phyloP scores from a whole-genome alignment of 1,284 basidiomycete genomes.

The Moesziomyces sp. region DNA sequence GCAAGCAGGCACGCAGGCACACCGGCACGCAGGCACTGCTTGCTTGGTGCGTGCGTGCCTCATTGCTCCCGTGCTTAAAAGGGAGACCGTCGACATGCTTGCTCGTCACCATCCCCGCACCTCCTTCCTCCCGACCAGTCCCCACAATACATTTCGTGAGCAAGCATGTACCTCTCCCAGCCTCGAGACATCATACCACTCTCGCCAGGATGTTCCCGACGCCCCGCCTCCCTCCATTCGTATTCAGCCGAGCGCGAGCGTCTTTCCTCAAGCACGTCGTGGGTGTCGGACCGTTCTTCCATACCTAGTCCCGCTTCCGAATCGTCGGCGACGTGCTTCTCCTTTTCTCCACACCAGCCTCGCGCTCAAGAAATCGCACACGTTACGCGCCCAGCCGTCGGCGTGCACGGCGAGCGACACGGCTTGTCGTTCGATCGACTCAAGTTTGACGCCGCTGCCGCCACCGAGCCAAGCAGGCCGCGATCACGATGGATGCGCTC shows the following conservation, averaged over 20 bases:
- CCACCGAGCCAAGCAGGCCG: not conserved
- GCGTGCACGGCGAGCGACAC: not conserved
- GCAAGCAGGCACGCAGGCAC: too few species aligned
- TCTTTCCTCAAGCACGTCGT: not conserved
- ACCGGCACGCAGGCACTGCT: too few species aligned
- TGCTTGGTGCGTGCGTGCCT: too few species aligned
- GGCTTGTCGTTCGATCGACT: not conserved
- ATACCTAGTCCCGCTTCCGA: not conserved
- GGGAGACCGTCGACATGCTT: too few species aligned
- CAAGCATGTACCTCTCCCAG: constrained; percentile 28
- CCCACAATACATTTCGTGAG: too few species aligned
- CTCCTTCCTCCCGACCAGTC: too few species aligned
- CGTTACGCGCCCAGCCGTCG: not conserved
- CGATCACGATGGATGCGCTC: constrained; percentile 24
- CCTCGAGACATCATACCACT: constrained; percentile 19
- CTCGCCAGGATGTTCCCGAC: constrained; percentile 22
- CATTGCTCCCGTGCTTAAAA: too few species aligned
- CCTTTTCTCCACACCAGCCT: not conserved
- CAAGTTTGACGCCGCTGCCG: not conserved
- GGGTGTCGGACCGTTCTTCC: not conserved
- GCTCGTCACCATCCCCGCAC: too few species aligned
- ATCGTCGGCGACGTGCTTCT: not conserved
- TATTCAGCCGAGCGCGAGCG: not conserved
- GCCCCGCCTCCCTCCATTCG: constrained; percentile 1
- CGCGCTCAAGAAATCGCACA: too few species aligned